phyloP scores from a whole-genome alignment of 2,329 filamentous ascomycete genomes.

The Mycocentrospora acerina region DNA sequence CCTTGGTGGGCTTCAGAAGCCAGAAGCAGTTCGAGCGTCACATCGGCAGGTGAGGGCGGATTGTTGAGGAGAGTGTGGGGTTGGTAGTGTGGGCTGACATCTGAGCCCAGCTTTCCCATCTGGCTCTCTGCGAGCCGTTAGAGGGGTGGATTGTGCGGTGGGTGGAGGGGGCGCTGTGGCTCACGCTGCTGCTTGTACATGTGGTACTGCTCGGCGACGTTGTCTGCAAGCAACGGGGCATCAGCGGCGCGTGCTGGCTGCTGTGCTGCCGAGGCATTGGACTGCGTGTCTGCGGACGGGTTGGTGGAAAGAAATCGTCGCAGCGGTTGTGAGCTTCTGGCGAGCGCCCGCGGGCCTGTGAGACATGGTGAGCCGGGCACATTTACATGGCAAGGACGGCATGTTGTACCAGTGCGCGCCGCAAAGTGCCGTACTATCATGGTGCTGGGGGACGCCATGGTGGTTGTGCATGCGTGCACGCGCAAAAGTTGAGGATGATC shows the following conservation, averaged over 20 bases:
- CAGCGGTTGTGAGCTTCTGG: slow-evolving; percentile 22
- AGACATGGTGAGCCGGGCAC: background rate
- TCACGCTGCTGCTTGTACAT: slow-evolving; percentile 45
- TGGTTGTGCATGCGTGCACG: background rate
- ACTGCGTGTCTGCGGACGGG: slow-evolving; percentile 40
- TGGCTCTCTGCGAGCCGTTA: slow-evolving; percentile 34
- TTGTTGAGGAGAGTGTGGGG: slow-evolving; percentile 67
- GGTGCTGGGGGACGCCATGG: slow-evolving; percentile 7
- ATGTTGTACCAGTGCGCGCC: slow-evolving; percentile 42
- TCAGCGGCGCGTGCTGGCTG: no score
- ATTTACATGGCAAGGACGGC: background rate
- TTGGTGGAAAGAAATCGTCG: slow-evolving; percentile 36
- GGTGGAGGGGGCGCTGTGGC: slow-evolving; percentile 5
- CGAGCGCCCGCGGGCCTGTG: slow-evolving; percentile 44
- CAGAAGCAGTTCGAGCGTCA: slow-evolving; percentile 83
- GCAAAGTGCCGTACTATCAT: slow-evolving; percentile 49
- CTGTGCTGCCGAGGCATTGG: no score
- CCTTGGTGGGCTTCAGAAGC: slow-evolving; percentile 62
- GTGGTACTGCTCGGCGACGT: slow-evolving; percentile 45
- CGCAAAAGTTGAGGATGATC: slow-evolving; percentile 5
- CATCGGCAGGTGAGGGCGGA: slow-evolving; percentile 74
- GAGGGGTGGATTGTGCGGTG: background rate
- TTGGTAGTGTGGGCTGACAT: slow-evolving; percentile 57
- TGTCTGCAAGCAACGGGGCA: slow-evolving; percentile 9
- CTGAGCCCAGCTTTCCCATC: slow-evolving; percentile 41